phyloP scores from a whole-genome alignment of 176 grass and related monocot genomes.

The Triticum timopheevii region DNA sequence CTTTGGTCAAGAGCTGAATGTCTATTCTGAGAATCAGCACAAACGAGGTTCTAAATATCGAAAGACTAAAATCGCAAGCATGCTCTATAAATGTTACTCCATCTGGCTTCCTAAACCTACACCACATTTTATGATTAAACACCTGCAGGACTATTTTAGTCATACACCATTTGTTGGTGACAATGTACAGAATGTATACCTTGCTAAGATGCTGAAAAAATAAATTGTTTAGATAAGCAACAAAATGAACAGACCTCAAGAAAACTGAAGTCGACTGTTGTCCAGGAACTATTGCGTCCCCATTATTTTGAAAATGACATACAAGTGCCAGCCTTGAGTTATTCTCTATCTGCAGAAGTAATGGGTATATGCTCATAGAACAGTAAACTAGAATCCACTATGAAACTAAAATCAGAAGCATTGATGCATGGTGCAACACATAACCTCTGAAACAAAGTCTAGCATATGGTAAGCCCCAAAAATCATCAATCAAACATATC shows the following conservation, averaged over 20 bases:
- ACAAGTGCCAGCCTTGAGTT: constrained; percentile 71
- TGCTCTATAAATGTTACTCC: constrained; percentile 10
- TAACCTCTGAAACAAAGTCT: neutral
- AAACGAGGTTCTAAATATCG: neutral
- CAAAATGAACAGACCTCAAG: constrained; percentile 58
- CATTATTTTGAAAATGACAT: constrained; percentile 70
- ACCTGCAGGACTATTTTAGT: constrained; percentile 9
- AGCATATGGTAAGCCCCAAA: constrained; percentile 1
- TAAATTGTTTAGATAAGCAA: constrained; percentile 9
- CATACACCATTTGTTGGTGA: constrained; percentile 3
- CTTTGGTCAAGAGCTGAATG: neutral
- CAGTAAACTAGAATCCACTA: constrained; percentile 11
- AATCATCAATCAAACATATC: neutral
- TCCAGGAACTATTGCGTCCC: constrained; percentile 60
- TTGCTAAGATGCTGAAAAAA: constrained; percentile 32
- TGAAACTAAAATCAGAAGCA: constrained; percentile 16
- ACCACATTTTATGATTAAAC: neutral
- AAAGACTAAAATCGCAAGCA: constrained; percentile 4
- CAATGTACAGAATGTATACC: constrained; percentile 9
- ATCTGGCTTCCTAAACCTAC: neutral
- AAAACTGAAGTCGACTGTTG: constrained; percentile 72
- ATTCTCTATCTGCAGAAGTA: constrained; percentile 75
- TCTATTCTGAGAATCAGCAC: neutral
- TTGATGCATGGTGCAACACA: neutral
- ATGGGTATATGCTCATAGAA: constrained; percentile 30